Conservation (phyloP, 352 stramenopile species). For the Globisporangium sylvaticum region DNA sequence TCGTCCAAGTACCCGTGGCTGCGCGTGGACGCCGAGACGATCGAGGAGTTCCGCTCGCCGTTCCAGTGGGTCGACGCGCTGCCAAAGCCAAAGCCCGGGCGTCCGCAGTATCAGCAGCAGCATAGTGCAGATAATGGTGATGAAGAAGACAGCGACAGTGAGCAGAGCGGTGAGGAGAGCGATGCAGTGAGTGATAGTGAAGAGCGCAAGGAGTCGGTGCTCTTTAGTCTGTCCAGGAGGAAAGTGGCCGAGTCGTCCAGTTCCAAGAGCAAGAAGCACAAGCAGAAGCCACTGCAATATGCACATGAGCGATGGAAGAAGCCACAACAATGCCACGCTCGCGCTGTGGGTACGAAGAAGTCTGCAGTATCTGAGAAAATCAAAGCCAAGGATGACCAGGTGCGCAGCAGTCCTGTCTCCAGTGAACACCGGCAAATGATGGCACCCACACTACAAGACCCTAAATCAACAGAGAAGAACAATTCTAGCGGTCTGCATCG, state of each 20-base stretch:
- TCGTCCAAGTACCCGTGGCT: slow-evolving; percentile 76
- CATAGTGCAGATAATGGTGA: slow-evolving; percentile 1
- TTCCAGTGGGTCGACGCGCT: slow-evolving; percentile 40
- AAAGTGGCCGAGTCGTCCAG: background rate
- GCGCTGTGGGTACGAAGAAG: background rate
- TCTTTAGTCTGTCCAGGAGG: slow-evolving; percentile 12
- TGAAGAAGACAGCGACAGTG: background rate
- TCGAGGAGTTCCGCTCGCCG: slow-evolving; percentile 62
- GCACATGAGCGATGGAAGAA: background rate
- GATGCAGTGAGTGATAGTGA: background rate
- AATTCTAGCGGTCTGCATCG: background rate
- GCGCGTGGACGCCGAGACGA: slow-evolving; percentile 51
- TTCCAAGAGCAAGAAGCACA: background rate
- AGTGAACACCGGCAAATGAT: background rate
- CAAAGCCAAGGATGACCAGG: background rate
- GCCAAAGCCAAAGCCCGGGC: background rate
- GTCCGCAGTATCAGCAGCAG: background rate
- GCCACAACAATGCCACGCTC: background rate
- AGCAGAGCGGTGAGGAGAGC: background rate
- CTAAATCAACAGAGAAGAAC: background rate
- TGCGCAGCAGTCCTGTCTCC: background rate
- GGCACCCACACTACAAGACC: background rate
- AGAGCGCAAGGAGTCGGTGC: slow-evolving; percentile 9
- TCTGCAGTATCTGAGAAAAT: background rate
- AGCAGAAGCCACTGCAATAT: background rate